Evolutionary conservation across 768 basidiomycete genomes (phyloP).

Genomic region (Naganishia vaughanmartiniae): DNA sequence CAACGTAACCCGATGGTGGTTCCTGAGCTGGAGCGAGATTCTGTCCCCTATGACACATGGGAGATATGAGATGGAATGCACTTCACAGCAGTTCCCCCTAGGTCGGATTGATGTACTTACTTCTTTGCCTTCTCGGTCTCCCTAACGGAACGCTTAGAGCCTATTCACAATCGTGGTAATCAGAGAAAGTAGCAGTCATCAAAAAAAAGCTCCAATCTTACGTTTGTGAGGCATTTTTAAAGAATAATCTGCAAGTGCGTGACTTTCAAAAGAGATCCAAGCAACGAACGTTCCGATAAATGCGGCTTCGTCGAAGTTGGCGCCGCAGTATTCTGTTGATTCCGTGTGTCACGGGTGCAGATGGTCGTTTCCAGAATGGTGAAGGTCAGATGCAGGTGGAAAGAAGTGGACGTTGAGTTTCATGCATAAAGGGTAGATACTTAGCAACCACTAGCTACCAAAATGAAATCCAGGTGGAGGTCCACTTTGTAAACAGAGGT

Average conservation of each 20-base stretch:
- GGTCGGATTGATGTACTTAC: slow-evolving; percentile 30
- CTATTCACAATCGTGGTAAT: slow-evolving; percentile 18
- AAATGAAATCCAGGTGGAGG: background rate
- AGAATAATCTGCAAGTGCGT: background rate
- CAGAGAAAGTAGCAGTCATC: background rate
- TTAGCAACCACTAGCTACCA: background rate
- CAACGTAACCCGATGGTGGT: slow-evolving; percentile 25
- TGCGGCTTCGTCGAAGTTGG: background rate
- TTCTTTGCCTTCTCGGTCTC: slow-evolving; percentile 41
- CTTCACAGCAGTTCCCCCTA: background rate
- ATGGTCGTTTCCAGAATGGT: too few relatives aligned
- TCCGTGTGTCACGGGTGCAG: too few relatives aligned
- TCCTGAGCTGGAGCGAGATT: slow-evolving; percentile 21
- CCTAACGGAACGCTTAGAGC: slow-evolving; percentile 45
- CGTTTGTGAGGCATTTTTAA: slow-evolving; percentile 25
- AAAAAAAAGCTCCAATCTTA: background rate
- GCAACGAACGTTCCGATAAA: background rate
- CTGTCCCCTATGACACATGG: background rate
- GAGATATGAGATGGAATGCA: too few relatives aligned
- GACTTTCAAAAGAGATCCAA: too few relatives aligned
- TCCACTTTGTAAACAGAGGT: slow-evolving; percentile 5
- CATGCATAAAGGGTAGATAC: too few relatives aligned
- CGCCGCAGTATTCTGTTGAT: too few relatives aligned
- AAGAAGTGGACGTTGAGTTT: too few relatives aligned
- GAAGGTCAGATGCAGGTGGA: too few relatives aligned